Evolutionary conservation across 495 filamentous ascomycete species (phyloP), one percentile per base, ranked within the genome.

Genomic region (Acidomyces sp.): DNA sequence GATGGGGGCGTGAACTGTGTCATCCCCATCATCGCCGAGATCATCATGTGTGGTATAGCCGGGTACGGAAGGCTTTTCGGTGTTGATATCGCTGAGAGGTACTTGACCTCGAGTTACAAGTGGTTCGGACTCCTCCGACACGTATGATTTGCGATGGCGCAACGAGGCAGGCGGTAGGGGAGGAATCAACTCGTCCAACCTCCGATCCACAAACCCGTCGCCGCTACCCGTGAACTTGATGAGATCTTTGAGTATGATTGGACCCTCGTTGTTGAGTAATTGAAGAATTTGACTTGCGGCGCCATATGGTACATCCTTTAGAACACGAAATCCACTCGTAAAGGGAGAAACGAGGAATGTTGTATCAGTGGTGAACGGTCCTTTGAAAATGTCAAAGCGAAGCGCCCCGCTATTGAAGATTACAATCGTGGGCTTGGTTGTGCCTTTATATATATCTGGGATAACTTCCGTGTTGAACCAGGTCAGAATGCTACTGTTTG

Each of bases 381-480:
- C 92, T 55, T 87, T 71, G 69, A 95, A 93, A 46, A 97, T 79
- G 55, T 97, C 90, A 55, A 95, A 96, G 33, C 90, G 80, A 41
- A 96, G 75, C 2, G 81, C 80, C 7, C 90, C 90, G 5, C 85
- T 92, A 55, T 97, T 97, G 20, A 78, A 62, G 45, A 96, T 71
- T 6, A 77, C 79, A 6, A 95, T 62, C 0, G 72, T 68, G 10
- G 85, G 69, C 16, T 62, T 64, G 7, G 45, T 45, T 1, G 30
- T 62, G 55, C 51, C 19, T 48, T 50, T 12, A 59, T 57, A 36
- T 47, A 37, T 66, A 18, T 71, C 67, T 0, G 82, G 78, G 1
- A 97, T 61, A 1, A 95, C 75, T 24, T 77, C 60, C 6, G 74
- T 64, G 55, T 82, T 77, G 4, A 96, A 70, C 77, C 80, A 87